These are phyloP conservation scores for Begonia masoniana DNA, from an alignment of 306 rosid species.

Conservation along the genomic window DNA sequence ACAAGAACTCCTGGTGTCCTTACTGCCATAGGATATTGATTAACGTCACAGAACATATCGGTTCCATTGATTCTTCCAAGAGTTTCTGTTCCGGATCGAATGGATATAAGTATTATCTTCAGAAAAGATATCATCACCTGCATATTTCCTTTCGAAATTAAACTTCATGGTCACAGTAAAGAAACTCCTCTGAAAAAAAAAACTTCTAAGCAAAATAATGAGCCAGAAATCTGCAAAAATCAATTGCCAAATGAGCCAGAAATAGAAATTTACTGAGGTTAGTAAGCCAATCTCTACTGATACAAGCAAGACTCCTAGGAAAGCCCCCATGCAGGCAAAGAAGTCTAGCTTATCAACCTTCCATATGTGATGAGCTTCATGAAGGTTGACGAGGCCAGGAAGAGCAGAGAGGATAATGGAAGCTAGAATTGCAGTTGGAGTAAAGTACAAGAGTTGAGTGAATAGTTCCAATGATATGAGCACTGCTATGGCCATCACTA, in stretches of 20 bases:
- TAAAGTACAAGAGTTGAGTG: constrained; percentile 59
- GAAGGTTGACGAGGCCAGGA: constrained; percentile 50
- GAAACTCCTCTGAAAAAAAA: too few relatives aligned
- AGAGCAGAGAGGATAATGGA: constrained; percentile 70
- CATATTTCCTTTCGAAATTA: not conserved
- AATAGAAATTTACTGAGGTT: constrained; percentile 38
- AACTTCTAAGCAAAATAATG: too few relatives aligned
- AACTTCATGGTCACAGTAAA: too few relatives aligned
- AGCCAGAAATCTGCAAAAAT: too few relatives aligned
- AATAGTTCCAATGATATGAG: constrained; percentile 37
- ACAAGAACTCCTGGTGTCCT: constrained; percentile 46
- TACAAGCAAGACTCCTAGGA: constrained; percentile 60
- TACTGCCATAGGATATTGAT: constrained; percentile 76
- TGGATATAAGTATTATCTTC: constrained; percentile 49
- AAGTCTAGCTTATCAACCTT: constrained; percentile 67
- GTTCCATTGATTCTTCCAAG: constrained; percentile 74
- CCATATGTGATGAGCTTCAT: constrained; percentile 48
- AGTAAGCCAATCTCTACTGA: constrained; percentile 71
- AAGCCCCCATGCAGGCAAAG: constrained; percentile 49
- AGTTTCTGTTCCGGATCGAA: constrained; percentile 59
- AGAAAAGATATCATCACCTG: constrained; percentile 71
- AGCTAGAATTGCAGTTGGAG: constrained; percentile 64
- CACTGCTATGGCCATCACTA: constrained; percentile 65
- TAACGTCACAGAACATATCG: constrained; percentile 40
- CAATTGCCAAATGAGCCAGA: not conserved